Evolutionary conservation across 306 rosid genomes (phyloP), one percentile per base, ranked within the genome.

Genomic region (Herpetospermum pedunculosum): DNA sequence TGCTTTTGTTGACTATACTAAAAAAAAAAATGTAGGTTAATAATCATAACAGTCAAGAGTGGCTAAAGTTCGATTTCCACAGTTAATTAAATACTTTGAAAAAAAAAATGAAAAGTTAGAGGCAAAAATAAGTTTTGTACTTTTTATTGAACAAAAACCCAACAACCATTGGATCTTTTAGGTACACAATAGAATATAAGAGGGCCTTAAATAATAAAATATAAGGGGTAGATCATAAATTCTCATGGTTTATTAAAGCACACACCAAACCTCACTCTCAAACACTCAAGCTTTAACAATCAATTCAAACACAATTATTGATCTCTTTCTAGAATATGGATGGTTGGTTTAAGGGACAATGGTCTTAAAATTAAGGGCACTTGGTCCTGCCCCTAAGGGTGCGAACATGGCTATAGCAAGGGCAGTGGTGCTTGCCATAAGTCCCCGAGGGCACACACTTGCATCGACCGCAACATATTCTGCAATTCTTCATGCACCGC

Each of bases 401-500:
- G 50, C 8, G 72, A 3, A 21, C 25, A 44, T 67, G 52, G 50
- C 72, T 67, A 23, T 67, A 67, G 52, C 72, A 67, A 67, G 72
- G 72, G 72, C 72, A 67, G 10, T 67, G 52, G 19, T 3, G 72
- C 53, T 12, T 65, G 19, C 49, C 49, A 15, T 64, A 64, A 11
- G 48, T 2, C 18, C 72, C 72, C 2, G 19, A 16, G 4, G 96
- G 92, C 68, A 91, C 97, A 65, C 97, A 89, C 58, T 87, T 88
- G 86, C 97, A 91, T 69, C 77, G 73, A 30, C 34, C 32, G 63
- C 96, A 87, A 82, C 97, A 91, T 43, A 89, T 79, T 67, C 81
- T 86, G 64, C 92, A 91, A 77, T 81, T 89, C 89, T 80, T 87
- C 29, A 87, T 7, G 81, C 97, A 89, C 73, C 96, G 81, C 62